These are phyloP conservation scores for Coemansia sp. DNA, from an alignment of 192 early-diverging fungal species.

Conservation along the genomic window DNA sequence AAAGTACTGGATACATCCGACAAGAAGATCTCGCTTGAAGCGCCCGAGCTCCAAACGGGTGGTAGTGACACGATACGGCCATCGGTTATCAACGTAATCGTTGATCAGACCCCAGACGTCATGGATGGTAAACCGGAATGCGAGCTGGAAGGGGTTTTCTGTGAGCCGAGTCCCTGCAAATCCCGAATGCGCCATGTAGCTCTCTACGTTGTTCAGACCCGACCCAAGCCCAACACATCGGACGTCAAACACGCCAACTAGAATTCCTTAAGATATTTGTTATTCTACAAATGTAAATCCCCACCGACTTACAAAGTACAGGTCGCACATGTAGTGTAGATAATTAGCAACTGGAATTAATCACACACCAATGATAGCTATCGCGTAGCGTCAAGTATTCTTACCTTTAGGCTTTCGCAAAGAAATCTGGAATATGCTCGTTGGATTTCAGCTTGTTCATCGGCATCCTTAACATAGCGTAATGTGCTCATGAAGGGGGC, in stretches of 20 bases:
- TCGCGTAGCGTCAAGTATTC: no score
- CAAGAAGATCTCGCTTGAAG: slow-evolving; percentile 6
- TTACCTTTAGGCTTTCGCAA: slow-evolving; percentile 2
- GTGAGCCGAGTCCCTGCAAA: not conserved
- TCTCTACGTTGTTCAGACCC: slow-evolving; percentile 9
- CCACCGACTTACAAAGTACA: no score
- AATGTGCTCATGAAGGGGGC: not conserved
- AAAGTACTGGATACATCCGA: not conserved
- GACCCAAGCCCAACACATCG: not conserved
- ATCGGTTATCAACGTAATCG: not conserved
- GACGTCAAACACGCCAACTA: slow-evolving; percentile 10
- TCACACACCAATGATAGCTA: no score
- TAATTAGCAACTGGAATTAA: no score
- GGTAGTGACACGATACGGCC: not conserved
- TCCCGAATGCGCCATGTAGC: slow-evolving; percentile 1
- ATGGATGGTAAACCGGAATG: slow-evolving; percentile 4
- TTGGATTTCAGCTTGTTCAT: not conserved
- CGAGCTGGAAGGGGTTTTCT: not conserved
- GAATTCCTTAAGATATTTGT: not conserved
- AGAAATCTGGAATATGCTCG: not conserved
- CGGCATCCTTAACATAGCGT: not conserved
- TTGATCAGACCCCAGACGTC: slow-evolving; percentile 10
- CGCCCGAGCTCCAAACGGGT: not conserved
- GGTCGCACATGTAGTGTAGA: no score
- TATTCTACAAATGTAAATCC: not conserved